Evolutionary conservation across 176 grass and related monocot species (phyloP).

Genomic region (Aegilops longissima): DNA sequence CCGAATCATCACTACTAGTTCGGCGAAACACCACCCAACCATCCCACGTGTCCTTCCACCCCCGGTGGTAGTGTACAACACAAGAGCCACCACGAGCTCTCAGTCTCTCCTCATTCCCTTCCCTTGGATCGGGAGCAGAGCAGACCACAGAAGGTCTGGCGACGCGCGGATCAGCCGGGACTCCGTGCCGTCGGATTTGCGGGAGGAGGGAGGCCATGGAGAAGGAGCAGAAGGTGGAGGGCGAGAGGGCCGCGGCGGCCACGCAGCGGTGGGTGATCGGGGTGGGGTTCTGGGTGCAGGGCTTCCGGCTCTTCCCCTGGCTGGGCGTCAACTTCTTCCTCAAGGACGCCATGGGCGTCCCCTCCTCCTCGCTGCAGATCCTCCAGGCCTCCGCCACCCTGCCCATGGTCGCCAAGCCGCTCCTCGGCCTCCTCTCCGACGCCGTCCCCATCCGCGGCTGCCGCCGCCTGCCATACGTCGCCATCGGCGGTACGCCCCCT

Average conservation of each 20-base stretch:
- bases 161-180: neutral
- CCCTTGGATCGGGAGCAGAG: slow-evolving; percentile 12
- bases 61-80: neutral
- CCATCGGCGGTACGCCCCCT: slow-evolving; percentile 63
- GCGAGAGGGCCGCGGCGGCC: slow-evolving; percentile 29
- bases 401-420: slow-evolving; percentile 94
- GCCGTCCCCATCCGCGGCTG: slow-evolving; percentile 67
- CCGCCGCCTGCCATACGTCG: slow-evolving; percentile 85
- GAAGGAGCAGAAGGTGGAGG: slow-evolving; percentile 27
- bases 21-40: neutral
- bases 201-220: neutral
- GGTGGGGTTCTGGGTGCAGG: slow-evolving; percentile 90
- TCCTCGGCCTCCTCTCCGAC: slow-evolving; percentile 83
- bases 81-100: slow-evolving; percentile 11
- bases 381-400: slow-evolving; percentile 87
- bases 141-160: neutral
- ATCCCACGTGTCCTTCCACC: slow-evolving; percentile 1
- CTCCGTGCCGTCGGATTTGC: neutral
- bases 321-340: slow-evolving; percentile 92
- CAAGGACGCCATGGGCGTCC: slow-evolving; percentile 84
- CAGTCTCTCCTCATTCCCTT: neutral
- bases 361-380: slow-evolving; percentile 75
- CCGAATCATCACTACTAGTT: neutral
- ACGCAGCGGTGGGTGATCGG: slow-evolving; percentile 64
- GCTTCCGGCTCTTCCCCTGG: slow-evolving; percentile 90